A percentile compares a stretch with the other conserved stretches of the same genome.
Evolutionary conservation across 2,329 filamentous ascomycete genomes (phyloP).

Genomic region (Penicillium oxalicum): DNA sequence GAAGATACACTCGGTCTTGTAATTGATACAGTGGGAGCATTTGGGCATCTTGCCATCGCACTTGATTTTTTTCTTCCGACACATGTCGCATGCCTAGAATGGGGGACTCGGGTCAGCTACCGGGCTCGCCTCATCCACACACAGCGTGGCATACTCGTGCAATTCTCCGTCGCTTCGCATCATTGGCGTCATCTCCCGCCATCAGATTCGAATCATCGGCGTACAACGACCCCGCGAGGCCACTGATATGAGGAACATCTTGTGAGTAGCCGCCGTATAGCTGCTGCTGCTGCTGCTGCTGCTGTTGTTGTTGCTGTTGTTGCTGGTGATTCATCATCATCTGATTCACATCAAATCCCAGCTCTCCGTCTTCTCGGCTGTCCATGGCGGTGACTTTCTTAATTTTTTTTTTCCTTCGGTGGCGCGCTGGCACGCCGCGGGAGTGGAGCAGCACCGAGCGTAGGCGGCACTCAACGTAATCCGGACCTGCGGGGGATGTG

Average conservation of each 20-base stretch:
- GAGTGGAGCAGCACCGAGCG: constrained; percentile 10
- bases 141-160: constrained; percentile 59
- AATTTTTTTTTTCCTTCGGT: constrained; percentile 5
- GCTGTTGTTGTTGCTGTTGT: constrained; percentile 55
- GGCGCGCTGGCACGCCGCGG: constrained; percentile 13
- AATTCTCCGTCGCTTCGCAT: constrained; percentile 83
- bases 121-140: not conserved
- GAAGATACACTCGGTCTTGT: constrained; percentile 96
- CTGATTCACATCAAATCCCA: constrained; percentile 39
- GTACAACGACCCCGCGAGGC: constrained; percentile 41
- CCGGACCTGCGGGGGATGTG: constrained; percentile 10
- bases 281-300: constrained; percentile 49
- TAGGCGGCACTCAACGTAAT: no score
- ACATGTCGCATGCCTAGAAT: constrained; percentile 84
- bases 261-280: constrained; percentile 60
- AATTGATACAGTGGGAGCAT: constrained; percentile 93
- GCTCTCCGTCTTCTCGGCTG: constrained; percentile 32
- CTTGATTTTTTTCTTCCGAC: constrained; percentile 88
- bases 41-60: constrained; percentile 93
- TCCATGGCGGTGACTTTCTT: constrained; percentile 24
- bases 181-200: constrained; percentile 55
- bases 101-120: constrained; percentile 6
- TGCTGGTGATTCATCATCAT: constrained; percentile 54
- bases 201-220: constrained; percentile 41
- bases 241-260: constrained; percentile 54